These are phyloP conservation scores for Penicillium glabrum DNA, from an alignment of 2,329 filamentous ascomycete species.

Conservation along the genomic window DNA sequence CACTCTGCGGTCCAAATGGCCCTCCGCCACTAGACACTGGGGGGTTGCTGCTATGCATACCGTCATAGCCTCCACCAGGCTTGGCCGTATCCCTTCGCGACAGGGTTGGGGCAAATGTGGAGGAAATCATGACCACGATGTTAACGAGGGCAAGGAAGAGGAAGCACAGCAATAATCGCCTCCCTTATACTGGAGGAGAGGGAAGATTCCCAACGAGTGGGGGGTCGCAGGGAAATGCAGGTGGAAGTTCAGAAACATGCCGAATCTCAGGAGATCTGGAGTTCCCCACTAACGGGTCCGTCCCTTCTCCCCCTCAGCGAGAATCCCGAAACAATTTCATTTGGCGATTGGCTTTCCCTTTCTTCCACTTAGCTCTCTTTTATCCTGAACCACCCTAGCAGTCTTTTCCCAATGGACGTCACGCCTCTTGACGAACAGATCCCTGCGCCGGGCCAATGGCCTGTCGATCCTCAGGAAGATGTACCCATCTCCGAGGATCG, in stretches of 20 bases:
- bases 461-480: constrained; percentile 64
- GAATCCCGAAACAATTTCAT: not conserved
- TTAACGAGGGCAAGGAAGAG: not conserved
- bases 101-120: constrained; percentile 33
- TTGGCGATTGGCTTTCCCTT: not conserved
- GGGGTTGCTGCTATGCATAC: constrained; percentile 23
- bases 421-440: constrained; percentile 37
- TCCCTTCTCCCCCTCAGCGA: constrained; percentile 2
- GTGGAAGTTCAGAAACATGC: not conserved
- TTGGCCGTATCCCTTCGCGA: constrained; percentile 37
- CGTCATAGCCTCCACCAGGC: constrained; percentile 31
- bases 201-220: not conserved
- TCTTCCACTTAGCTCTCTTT: not conserved
- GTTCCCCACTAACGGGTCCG: constrained; percentile 10
- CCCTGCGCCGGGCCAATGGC: constrained; percentile 59
- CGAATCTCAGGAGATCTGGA: constrained; percentile 9
- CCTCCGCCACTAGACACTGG: constrained; percentile 32
- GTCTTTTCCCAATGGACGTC: constrained; percentile 10
- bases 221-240: not conserved
- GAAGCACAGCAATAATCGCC: not conserved
- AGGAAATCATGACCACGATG: constrained; percentile 30
- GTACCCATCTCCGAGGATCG: constrained; percentile 63
- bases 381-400: not conserved
- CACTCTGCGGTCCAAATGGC: constrained; percentile 48
- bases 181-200: not conserved